Conservation (phyloP, 176 grass and related monocot species). For the Paspalum notatum region DNA sequence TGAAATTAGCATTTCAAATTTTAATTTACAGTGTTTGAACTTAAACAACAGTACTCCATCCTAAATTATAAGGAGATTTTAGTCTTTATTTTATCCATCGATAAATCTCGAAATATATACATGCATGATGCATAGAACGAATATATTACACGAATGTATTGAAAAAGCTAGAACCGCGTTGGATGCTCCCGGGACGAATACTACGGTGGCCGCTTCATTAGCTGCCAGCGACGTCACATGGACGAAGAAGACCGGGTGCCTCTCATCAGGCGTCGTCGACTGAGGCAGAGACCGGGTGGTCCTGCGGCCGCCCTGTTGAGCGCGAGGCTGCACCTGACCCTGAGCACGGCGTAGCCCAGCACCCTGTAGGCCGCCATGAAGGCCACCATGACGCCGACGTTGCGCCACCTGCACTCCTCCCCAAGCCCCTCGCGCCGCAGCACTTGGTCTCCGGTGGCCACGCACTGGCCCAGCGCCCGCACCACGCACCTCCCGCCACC, state of each 20-base stretch:
- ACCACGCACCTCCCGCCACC: slow-evolving; percentile 16
- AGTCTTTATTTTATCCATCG: too few relatives aligned
- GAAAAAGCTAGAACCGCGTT: too few relatives aligned
- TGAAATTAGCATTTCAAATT: too few relatives aligned
- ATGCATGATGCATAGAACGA: too few relatives aligned
- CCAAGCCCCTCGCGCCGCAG: slow-evolving; percentile 33
- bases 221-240: not conserved
- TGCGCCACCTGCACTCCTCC: slow-evolving; percentile 34
- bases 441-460: slow-evolving; percentile 17
- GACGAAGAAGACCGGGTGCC: not conserved
- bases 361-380: slow-evolving; percentile 28
- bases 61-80: too few relatives aligned
- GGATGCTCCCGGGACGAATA: too few relatives aligned
- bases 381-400: slow-evolving; percentile 20
- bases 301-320: not conserved
- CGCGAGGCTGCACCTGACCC: slow-evolving; percentile 18
- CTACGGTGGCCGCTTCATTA: too few relatives aligned
- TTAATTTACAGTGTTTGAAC: too few relatives aligned
- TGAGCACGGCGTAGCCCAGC: slow-evolving; percentile 23
- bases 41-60: too few relatives aligned
- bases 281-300: not conserved
- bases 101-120: too few relatives aligned
- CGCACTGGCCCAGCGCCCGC: slow-evolving; percentile 4
- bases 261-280: not conserved
- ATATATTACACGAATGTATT: too few relatives aligned